Evolutionary conservation across 1,284 basidiomycete species (phyloP), one percentile per base, ranked within the genome.

Genomic region (Irpex lacteus): DNA sequence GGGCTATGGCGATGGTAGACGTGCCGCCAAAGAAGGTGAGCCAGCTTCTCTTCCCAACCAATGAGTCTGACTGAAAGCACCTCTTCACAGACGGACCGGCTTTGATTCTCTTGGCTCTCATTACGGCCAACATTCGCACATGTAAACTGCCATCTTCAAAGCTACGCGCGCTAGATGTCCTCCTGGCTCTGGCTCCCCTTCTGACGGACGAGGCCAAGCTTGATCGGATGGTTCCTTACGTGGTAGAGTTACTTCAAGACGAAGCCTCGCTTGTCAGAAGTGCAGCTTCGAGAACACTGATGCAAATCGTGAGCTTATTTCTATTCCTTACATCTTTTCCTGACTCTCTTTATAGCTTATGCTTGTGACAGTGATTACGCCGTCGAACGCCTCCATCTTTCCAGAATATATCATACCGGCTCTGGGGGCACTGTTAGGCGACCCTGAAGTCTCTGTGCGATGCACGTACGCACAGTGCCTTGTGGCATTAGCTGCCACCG

Each of bases 371-470:
- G 90, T 91, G 1, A 94, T 99, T 64, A 95, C 95, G 0, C 93
- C 95, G 0, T 94, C 94, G 0, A 98, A 98, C 71, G 89, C 82
- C 68, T 82, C 88, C 57, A 91, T 98, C 26, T 94, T 98, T 71
- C 91, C 95, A 0, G 97, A 98, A 76, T 99, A 98, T 75, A 90
- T 99, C 65, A 86, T 99, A 34, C 97, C 96, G 0, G 95, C 97
- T 71, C 86, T 96, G 69, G 85, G 87, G 37, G 88, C 94, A 67
- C 82, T 99, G 4, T 85, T 91, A 0, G 84, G 86, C 50, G 98
- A 99, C 73, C 78, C 88, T 0, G 95, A 97, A 67, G 84, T 94
- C 0, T 90, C 90, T n/a, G 96, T 98, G 1, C 86, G 98, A 40
- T 90, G 89, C 65, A 91, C 89, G 37, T 96, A 96, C 75, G 96